phyloP scores from a whole-genome alignment of 495 filamentous ascomycete genomes.

The Margaritispora aquatica region DNA sequence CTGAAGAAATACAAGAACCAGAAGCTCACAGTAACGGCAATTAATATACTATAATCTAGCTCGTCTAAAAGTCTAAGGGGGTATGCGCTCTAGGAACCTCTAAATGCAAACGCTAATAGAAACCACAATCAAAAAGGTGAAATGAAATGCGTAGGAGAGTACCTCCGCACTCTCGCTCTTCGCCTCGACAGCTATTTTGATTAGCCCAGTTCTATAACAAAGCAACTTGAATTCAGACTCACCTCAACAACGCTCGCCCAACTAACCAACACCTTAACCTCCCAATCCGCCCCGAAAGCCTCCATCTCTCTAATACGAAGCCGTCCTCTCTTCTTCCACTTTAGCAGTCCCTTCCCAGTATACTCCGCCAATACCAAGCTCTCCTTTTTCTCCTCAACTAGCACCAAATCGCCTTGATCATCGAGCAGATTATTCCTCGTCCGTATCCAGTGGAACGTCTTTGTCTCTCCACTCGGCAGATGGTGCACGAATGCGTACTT shows the following conservation, averaged over 20 bases:
- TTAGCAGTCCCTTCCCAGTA: slow-evolving; percentile 47
- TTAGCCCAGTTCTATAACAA: background rate
- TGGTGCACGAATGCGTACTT: slow-evolving; percentile 10
- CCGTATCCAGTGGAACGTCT: slow-evolving; percentile 11
- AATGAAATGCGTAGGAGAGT: slow-evolving; percentile 15
- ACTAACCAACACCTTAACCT: slow-evolving; percentile 37
- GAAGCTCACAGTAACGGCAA: too few relatives aligned
- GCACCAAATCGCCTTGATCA: slow-evolving; percentile 47
- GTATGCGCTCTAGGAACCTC: background rate
- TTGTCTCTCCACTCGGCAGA: slow-evolving; percentile 2
- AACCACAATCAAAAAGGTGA: too few relatives aligned
- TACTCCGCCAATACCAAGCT: slow-evolving; percentile 53
- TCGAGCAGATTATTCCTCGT: slow-evolving; percentile 21
- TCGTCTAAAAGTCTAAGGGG: background rate
- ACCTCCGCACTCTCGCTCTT: slow-evolving; percentile 6
- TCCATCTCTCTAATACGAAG: slow-evolving; percentile 1
- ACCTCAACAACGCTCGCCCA: slow-evolving; percentile 35
- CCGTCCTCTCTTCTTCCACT: slow-evolving; percentile 34
- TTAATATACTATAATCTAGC: background rate
- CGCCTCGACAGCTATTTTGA: slow-evolving; percentile 9
- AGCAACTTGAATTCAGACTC: background rate
- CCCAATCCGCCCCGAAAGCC: slow-evolving; percentile 42
- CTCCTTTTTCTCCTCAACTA: slow-evolving; percentile 59
- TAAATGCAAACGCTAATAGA: background rate
- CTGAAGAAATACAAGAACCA: too few relatives aligned